A percentile compares a stretch with the other conserved stretches of the same genome.
phyloP scores from a whole-genome alignment of 2,329 filamentous ascomycete species.

The Mariannaea elegans region DNA sequence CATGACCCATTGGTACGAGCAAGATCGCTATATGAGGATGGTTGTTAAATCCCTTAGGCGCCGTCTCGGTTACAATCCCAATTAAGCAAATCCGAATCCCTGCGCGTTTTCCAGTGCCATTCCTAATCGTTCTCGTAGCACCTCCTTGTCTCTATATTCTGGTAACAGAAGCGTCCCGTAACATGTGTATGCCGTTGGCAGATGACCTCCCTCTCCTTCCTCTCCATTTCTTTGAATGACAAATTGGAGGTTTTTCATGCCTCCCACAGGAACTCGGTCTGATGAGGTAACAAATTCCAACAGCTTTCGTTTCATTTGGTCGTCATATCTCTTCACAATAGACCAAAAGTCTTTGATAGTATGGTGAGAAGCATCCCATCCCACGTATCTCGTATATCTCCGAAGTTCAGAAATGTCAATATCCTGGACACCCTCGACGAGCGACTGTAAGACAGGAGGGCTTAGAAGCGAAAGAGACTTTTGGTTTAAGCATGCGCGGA shows the following conservation, averaged over 20 bases:
- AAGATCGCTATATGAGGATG: neutral
- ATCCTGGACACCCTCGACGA: constrained; percentile 84
- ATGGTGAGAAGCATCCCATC: constrained; percentile 75
- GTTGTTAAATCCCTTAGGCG: neutral
- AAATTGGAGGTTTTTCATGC: constrained; percentile 83
- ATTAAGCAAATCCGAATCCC: constrained; percentile 84
- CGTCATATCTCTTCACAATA: constrained; percentile 73
- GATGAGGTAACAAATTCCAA: constrained; percentile 96
- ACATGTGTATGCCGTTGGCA: constrained; percentile 93
- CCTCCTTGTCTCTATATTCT: constrained; percentile 77
- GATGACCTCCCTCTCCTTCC: constrained; percentile 61
- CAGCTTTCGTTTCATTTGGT: constrained; percentile 76
- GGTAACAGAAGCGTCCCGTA: constrained; percentile 89
- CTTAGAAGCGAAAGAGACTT: constrained; percentile 78
- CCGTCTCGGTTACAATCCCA: neutral
- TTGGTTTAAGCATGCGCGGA: constrained; percentile 76
- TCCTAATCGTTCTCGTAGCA: constrained; percentile 77
- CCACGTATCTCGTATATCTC: constrained; percentile 79
- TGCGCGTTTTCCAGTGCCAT: constrained; percentile 88
- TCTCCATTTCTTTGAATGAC: constrained; percentile 81
- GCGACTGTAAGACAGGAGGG: constrained; percentile 73
- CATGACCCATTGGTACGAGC: neutral
- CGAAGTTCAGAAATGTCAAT: constrained; percentile 82
- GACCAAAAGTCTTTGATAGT: constrained; percentile 86
- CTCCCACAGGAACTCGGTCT: constrained; percentile 88